A percentile compares a stretch with the other conserved stretches of the same genome.
Evolutionary conservation across 2,329 filamentous ascomycete species (phyloP).

Genomic region (Ophiostoma sp.): DNA sequence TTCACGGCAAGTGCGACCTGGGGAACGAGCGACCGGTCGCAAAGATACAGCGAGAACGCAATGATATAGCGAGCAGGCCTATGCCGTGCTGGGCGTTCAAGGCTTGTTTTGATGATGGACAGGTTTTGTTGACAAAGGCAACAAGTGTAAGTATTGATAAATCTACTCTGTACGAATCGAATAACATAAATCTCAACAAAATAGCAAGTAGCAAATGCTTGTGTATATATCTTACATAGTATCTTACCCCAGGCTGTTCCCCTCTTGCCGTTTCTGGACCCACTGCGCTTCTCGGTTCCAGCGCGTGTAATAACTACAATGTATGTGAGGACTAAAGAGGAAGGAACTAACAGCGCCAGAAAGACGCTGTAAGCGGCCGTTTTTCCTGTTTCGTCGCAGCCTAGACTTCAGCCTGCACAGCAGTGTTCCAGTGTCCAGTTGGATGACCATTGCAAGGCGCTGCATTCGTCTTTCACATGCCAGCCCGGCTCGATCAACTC

Average conservation of each 20-base stretch:
- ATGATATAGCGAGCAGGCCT: conserved; percentile 1
- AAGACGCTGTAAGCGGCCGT: conserved; percentile 11
- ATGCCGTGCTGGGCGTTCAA: neutral
- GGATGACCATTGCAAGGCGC: neutral
- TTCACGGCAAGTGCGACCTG: neutral
- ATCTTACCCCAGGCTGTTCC: neutral
- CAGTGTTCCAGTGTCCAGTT: neutral
- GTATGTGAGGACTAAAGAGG: neutral
- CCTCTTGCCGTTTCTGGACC: neutral
- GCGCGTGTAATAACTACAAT: neutral
- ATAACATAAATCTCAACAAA: too few species aligned
- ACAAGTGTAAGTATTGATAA: neutral
- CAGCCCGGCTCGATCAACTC: neutral
- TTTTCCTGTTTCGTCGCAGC: conserved; percentile 14
- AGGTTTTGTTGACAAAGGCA: neutral
- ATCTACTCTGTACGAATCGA: too few species aligned
- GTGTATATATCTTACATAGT: too few species aligned
- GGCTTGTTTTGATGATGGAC: neutral
- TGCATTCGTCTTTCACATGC: conserved; percentile 22
- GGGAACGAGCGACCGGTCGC: neutral
- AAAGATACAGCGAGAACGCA: conserved; percentile 9
- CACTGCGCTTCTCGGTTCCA: neutral
- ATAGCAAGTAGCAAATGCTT: too few species aligned
- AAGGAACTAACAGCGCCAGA: conserved; percentile 11
- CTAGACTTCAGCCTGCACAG: neutral